Evolutionary conservation across 139 green algal species (phyloP).

Genomic region (Chlorella sp.): DNA sequence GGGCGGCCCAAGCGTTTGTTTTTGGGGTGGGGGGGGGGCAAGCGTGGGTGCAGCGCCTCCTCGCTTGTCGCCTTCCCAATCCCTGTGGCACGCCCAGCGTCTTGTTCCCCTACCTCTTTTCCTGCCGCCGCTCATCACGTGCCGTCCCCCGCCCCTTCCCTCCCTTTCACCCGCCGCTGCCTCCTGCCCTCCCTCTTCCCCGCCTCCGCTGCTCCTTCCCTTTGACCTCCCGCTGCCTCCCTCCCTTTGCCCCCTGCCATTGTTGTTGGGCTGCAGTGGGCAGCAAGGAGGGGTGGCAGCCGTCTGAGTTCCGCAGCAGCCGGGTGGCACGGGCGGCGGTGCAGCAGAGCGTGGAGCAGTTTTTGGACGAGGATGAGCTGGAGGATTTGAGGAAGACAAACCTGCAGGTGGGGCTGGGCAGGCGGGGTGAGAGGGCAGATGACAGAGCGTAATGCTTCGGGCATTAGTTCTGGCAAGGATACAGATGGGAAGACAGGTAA

Average conservation of each 20-base stretch:
- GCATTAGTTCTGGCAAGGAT: no score
- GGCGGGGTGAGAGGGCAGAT: no score
- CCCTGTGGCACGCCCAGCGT: no score
- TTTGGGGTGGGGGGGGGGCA: no score
- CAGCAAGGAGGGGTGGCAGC: slow-evolving; percentile 85
- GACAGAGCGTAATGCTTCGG: no score
- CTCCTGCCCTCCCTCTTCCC: not conserved
- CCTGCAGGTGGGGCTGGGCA: slow-evolving; percentile 34
- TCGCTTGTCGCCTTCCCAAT: no score
- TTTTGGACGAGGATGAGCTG: slow-evolving; percentile 95
- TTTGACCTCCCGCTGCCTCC: not conserved
- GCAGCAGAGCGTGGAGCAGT: slow-evolving; percentile 84
- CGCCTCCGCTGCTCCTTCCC: not conserved
- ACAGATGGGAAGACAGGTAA: no score
- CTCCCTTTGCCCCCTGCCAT: not conserved
- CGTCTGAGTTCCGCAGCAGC: slow-evolving; percentile 78
- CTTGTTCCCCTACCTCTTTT: no score
- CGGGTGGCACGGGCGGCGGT: slow-evolving; percentile 54
- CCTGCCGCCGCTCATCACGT: no score
- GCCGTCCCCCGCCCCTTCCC: no score
- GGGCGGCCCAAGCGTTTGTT: not conserved
- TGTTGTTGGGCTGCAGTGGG: slow-evolving; percentile 4
- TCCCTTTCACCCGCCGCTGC: no score
- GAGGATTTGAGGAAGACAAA: slow-evolving; percentile 58
- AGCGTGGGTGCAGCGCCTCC: no score